A percentile compares a stretch with the other conserved stretches of the same genome.
Evolutionary conservation across 306 rosid genomes (phyloP).

Genomic region (Pterocarpus santalinus): DNA sequence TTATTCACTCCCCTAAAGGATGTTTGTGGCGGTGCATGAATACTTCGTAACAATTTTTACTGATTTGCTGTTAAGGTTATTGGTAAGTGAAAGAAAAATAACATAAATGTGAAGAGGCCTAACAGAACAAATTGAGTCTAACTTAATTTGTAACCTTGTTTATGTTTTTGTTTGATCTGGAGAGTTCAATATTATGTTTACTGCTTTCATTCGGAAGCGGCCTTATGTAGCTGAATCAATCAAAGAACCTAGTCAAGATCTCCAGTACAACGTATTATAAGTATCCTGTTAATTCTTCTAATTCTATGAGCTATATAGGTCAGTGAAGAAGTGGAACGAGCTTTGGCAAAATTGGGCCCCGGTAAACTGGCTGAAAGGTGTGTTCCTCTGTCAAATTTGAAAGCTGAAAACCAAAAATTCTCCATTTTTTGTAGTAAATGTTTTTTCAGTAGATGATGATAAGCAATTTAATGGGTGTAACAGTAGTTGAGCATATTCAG

Average conservation of each 20-base stretch:
- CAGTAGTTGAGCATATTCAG: slow-evolving; percentile 2
- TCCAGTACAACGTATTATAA: slow-evolving; percentile 11
- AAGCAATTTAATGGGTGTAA: slow-evolving; percentile 1
- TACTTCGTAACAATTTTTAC: neutral
- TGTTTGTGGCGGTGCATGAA: neutral
- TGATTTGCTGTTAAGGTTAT: neutral
- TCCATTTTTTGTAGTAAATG: slow-evolving; percentile 18
- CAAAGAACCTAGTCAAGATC: slow-evolving; percentile 3
- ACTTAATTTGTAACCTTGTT: neutral
- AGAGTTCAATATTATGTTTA: slow-evolving; percentile 1
- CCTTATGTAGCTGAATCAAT: slow-evolving; percentile 13
- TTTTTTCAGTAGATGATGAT: slow-evolving; percentile 23
- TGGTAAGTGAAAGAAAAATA: neutral
- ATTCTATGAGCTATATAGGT: slow-evolving; percentile 62
- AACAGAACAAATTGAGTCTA: neutral
- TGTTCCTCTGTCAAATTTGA: slow-evolving; percentile 44
- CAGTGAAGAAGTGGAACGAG: slow-evolving; percentile 90
- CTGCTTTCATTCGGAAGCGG: slow-evolving; percentile 9
- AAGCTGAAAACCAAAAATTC: neutral
- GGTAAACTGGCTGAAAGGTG: slow-evolving; percentile 70
- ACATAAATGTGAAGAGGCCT: neutral
- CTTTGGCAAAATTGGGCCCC: slow-evolving; percentile 67
- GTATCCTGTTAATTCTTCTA: slow-evolving; percentile 44
- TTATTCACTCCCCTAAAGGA: no score
- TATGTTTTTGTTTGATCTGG: slow-evolving; percentile 10